Evolutionary conservation across 2,329 filamentous ascomycete species (phyloP).

Genomic region (Colletotrichum ledebouriae): DNA sequence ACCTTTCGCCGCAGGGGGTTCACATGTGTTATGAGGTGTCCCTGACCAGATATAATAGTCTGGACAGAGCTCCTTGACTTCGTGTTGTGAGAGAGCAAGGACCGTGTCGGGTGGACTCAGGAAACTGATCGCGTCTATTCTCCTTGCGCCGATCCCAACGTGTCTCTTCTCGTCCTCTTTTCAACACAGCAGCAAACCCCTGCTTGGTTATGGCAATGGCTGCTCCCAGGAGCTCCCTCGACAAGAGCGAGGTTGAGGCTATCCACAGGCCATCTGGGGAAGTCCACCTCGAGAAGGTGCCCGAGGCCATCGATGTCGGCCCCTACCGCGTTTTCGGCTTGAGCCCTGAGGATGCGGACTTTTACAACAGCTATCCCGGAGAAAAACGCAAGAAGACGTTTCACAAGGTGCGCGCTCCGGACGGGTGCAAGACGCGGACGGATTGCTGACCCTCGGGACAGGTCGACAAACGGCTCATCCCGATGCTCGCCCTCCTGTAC

Average conservation of each 20-base stretch:
- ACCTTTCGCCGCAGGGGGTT: neutral
- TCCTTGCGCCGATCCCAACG: neutral
- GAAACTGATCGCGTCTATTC: neutral
- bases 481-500: conserved; percentile 70
- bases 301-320: conserved; percentile 47
- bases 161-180: accelerated
- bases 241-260: conserved; percentile 36
- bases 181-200: neutral
- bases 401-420: conserved; percentile 39
- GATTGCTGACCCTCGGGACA: neutral
- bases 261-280: conserved; percentile 26
- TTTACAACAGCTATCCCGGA: conserved; percentile 47
- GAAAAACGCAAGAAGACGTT: conserved; percentile 46
- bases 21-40: neutral
- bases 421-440: too few species aligned
- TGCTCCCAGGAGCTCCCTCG: conserved; percentile 29
- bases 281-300: conserved; percentile 36
- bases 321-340: conserved; percentile 50
- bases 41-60: neutral
- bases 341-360: conserved; percentile 48
- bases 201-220: neutral
- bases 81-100: too few species aligned
- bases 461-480: conserved; percentile 47
- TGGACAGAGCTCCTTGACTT: neutral
- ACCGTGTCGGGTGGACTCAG: too few species aligned